phyloP scores from a whole-genome alignment of 805 yeast genomes.

The Candida koratica region DNA sequence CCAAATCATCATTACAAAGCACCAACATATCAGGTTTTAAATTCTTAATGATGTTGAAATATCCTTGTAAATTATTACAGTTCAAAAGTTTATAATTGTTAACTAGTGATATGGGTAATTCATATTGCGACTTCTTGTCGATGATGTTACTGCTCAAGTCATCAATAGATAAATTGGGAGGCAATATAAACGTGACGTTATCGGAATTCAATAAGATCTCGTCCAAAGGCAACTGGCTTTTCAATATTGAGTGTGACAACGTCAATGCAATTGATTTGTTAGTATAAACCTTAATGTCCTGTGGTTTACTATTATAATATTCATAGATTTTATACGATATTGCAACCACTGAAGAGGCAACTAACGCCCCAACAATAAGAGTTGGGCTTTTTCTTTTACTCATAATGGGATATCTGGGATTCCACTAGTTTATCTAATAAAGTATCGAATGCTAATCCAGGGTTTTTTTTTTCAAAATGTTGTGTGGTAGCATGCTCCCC shows the following conservation, averaged over 20 bases:
- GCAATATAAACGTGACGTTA: slow-evolving; percentile 41
- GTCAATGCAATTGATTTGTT: slow-evolving; percentile 39
- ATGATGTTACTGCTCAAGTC: slow-evolving; percentile 28
- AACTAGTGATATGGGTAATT: slow-evolving; percentile 22
- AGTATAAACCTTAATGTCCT: slow-evolving; percentile 16
- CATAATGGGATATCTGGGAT: too few species aligned
- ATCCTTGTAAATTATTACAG: slow-evolving; percentile 40
- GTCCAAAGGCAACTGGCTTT: slow-evolving; percentile 33
- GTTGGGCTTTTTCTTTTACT: slow-evolving; percentile 22
- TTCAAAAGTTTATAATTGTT: slow-evolving; percentile 37
- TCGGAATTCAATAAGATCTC: slow-evolving; percentile 35
- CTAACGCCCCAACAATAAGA: slow-evolving; percentile 30
- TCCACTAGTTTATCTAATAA: too few species aligned
- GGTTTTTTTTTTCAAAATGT: too few species aligned
- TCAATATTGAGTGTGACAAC: slow-evolving; percentile 38
- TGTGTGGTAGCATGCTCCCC: too few species aligned
- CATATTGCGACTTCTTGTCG: slow-evolving; percentile 4
- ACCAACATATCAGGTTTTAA: slow-evolving; percentile 39
- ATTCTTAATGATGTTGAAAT: slow-evolving; percentile 35
- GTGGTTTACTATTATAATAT: slow-evolving; percentile 9
- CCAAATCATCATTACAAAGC: slow-evolving; percentile 41
- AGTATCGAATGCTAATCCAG: too few species aligned
- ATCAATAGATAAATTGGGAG: slow-evolving; percentile 39
- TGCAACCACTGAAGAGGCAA: slow-evolving; percentile 34
- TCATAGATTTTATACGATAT: slow-evolving; percentile 32